A percentile compares a stretch with the other conserved stretches of the same genome.
Evolutionary conservation across 305 asterid species (phyloP).

Genomic region (Coffea humblotiana): DNA sequence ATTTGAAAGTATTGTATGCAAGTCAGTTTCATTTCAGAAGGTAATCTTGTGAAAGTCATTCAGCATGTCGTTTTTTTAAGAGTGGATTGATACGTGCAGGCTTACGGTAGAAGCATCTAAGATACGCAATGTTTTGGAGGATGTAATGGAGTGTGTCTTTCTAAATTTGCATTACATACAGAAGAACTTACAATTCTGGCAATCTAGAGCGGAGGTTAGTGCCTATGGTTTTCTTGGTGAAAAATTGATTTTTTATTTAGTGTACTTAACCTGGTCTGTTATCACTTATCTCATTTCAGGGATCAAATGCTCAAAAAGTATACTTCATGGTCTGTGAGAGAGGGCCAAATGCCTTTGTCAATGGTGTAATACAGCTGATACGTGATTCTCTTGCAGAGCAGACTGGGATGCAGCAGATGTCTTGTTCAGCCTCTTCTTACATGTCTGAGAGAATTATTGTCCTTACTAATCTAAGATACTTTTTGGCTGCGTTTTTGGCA

Average conservation of each 20-base stretch:
- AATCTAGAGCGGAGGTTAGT: constrained; percentile 84
- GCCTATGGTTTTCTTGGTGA: constrained; percentile 16
- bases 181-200: constrained; percentile 83
- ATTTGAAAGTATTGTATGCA: too few relatives aligned
- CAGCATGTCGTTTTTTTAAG: neutral
- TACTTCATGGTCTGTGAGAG: constrained; percentile 91
- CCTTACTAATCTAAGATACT: constrained; percentile 70
- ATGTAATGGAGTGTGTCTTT: constrained; percentile 66
- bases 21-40: too few relatives aligned
- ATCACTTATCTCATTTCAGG: constrained; percentile 40
- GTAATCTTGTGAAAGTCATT: too few relatives aligned
- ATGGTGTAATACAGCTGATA: constrained; percentile 63
- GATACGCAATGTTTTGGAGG: constrained; percentile 68
- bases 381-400: constrained; percentile 61
- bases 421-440: constrained; percentile 68
- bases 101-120: constrained; percentile 45
- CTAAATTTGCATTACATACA: constrained; percentile 73
- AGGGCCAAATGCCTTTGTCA: constrained; percentile 79
- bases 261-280: neutral
- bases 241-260: neutral
- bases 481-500: constrained; percentile 78
- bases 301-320: constrained; percentile 69
- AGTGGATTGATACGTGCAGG: constrained; percentile 41
- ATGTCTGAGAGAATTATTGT: constrained; percentile 85
- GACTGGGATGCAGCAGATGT: constrained; percentile 59